A percentile compares a stretch with the other conserved stretches of the same genome.
Conservation (phyloP, 2,329 filamentous ascomycete genomes). For the Phyllosticta capitalensis region DNA sequence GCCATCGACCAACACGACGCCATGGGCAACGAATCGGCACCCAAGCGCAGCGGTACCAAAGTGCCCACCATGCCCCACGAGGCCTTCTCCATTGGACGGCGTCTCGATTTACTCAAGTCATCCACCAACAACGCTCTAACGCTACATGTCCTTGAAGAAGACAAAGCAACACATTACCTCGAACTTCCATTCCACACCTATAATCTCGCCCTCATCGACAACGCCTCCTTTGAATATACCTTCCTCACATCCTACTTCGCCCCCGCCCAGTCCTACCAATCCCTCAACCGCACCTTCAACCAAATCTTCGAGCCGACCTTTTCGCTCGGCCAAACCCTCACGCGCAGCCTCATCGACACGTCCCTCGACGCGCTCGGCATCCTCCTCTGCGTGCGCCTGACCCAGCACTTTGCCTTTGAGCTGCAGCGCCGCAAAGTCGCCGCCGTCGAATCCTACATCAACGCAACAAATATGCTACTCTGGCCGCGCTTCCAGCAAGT, state of each 20-base stretch:
- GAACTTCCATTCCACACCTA: constrained; percentile 90
- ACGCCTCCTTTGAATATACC: constrained; percentile 87
- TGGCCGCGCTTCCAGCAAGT: constrained; percentile 94
- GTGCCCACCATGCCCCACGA: constrained; percentile 59
- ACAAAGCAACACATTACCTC: constrained; percentile 73
- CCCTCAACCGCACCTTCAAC: constrained; percentile 72
- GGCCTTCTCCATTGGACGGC: constrained; percentile 78
- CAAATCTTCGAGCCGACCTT: constrained; percentile 89
- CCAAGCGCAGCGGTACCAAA: constrained; percentile 43
- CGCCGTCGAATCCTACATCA: constrained; percentile 82
- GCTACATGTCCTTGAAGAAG: constrained; percentile 85
- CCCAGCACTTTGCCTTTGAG: constrained; percentile 90
- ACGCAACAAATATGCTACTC: constrained; percentile 87
- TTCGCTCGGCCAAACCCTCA: constrained; percentile 66
- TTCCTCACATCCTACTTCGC: constrained; percentile 88
- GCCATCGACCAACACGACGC: constrained; percentile 73
- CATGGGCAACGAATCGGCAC: constrained; percentile 66
- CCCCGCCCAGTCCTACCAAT: constrained; percentile 61
- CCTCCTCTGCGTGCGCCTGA: constrained; percentile 83
- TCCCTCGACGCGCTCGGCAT: constrained; percentile 80
- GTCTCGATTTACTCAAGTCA: constrained; percentile 71
- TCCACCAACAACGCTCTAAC: constrained; percentile 67
- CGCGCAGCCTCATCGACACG: constrained; percentile 64
- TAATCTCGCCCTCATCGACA: constrained; percentile 88
- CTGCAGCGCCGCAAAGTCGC: constrained; percentile 86